A percentile compares a stretch with the other conserved stretches of the same genome.
These are phyloP conservation scores for Kwoniella dendrophila DNA, from an alignment of 768 basidiomycete species.

Conservation along the genomic window DNA sequence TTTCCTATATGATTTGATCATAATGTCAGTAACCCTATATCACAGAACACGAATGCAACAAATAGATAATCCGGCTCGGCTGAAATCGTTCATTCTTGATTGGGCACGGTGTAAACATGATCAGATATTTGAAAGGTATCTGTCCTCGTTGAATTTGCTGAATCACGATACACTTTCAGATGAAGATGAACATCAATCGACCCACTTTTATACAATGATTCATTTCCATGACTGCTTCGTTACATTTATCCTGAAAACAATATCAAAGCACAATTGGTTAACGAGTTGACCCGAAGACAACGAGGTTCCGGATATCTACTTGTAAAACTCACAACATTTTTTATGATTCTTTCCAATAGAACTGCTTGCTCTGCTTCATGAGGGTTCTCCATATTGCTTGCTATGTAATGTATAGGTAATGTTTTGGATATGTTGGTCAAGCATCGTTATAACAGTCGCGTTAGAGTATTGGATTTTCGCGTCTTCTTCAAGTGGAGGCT, in stretches of 20 bases:
- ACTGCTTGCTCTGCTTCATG: slow-evolving; percentile 91
- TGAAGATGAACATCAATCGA: slow-evolving; percentile 6
- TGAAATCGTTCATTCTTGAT: too few relatives aligned
- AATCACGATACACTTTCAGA: not conserved
- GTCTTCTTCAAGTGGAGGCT: not conserved
- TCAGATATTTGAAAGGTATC: not conserved
- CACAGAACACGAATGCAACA: not conserved
- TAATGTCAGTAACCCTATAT: not conserved
- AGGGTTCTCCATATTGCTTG: slow-evolving; percentile 79
- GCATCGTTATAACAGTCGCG: too few relatives aligned
- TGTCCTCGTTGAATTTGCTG: not conserved
- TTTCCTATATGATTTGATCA: slow-evolving; percentile 72
- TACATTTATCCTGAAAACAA: slow-evolving; percentile 75
- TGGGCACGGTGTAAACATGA: too few relatives aligned
- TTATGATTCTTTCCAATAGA: slow-evolving; percentile 83
- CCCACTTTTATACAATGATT: slow-evolving; percentile 83
- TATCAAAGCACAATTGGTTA: not conserved
- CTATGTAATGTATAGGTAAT: not conserved
- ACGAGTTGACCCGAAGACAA: too few relatives aligned
- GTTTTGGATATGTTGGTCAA: too few relatives aligned
- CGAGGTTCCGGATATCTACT: not conserved
- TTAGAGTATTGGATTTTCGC: too few relatives aligned
- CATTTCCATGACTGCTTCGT: slow-evolving; percentile 83
- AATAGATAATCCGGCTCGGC: not conserved
- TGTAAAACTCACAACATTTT: slow-evolving; percentile 70